Percentiles rank a stretch among this genome's conserved stretches.
Evolutionary conservation across 2,329 filamentous ascomycete species (phyloP).

Genomic region (Diaporthe destruens): DNA sequence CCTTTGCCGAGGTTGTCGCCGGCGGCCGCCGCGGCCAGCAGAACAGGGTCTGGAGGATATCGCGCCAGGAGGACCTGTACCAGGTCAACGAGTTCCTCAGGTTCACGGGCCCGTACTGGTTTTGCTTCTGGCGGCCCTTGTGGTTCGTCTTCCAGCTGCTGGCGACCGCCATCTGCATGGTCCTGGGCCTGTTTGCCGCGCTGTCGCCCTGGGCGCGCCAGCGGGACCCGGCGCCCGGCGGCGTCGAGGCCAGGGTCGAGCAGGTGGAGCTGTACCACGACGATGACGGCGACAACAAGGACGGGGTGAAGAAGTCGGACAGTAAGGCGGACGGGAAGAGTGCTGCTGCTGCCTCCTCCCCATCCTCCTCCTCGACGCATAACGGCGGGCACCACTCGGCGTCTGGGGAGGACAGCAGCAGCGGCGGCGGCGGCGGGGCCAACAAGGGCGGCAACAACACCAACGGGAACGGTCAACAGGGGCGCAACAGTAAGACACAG

Average conservation of each 20-base stretch:
- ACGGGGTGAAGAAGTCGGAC: no score
- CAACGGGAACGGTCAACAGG: conserved; percentile 29
- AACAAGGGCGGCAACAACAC: background rate
- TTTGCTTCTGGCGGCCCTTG: conserved; percentile 55
- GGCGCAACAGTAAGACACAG: conserved; percentile 27
- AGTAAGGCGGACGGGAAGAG: no score
- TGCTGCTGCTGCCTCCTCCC: no score
- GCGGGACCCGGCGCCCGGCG: conserved; percentile 27
- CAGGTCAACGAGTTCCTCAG: conserved; percentile 81
- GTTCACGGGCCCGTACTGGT: conserved; percentile 70
- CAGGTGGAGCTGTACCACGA: conserved; percentile 20
- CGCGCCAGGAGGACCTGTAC: conserved; percentile 84
- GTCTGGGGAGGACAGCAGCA: background rate
- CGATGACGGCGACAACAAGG: background rate
- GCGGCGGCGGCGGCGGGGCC: background rate
- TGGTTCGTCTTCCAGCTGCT: conserved; percentile 71
- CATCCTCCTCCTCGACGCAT: background rate
- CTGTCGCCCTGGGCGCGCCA: conserved; percentile 39
- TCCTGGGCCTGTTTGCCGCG: conserved; percentile 48
- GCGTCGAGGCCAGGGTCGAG: conserved; percentile 35
- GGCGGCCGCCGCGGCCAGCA: conserved; percentile 38
- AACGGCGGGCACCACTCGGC: background rate
- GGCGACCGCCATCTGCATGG: conserved; percentile 73
- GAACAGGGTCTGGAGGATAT: conserved; percentile 53
- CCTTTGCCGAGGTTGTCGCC: no score